Evolutionary conservation across 1,284 basidiomycete species (phyloP), one percentile per base, ranked within the genome.

Genomic region (Melampsora americana): DNA sequence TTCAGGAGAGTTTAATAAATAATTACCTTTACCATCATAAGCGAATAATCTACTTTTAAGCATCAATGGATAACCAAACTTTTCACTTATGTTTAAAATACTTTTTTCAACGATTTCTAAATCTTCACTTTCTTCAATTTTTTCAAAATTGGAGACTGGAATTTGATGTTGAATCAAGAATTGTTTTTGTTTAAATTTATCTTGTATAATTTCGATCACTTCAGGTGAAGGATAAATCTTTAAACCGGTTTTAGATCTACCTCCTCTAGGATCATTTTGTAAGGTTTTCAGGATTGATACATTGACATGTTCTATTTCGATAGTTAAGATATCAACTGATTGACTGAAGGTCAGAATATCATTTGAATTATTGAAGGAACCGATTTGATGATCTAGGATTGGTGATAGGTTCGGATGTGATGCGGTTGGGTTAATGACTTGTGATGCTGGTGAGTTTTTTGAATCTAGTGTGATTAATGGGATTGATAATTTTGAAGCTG

Each of bases 291-390:
- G 86, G 0, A 93, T 88, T 30, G 85, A 85, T 6, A 88, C 92
- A 80, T 96, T 89, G 75, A 99, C 94, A 81, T 99, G 95, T 84
- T 99, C 95, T 66, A 99, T 99, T 85, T 99, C 95, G 70, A 96
- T 90, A 0, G 96, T 99, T 72, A 99, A 85, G 53, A 99, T 85
- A 81, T 98, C 92, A 50, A 92, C 93, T 82, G 89, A 89, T 26
- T 83, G 79, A 0, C 93, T 93, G 23, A 99, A 88, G 79, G 91
- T 86, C 62, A 86, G 86, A 80, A 99, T 97, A 83, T 92, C 90
- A 28, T 84, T 84, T 2, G 91, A 87, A 81, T 94, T 90, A 46
- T 90, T 86, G 84, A 98, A 99, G 11, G 92, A 90, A 66, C 95
- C 95, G 81, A 97, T 90, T 81, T 95, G 86, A 82, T 99, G 96